These are phyloP conservation scores for Boletellus emodensis DNA, from an alignment of 768 basidiomycete genomes.

Conservation along the genomic window DNA sequence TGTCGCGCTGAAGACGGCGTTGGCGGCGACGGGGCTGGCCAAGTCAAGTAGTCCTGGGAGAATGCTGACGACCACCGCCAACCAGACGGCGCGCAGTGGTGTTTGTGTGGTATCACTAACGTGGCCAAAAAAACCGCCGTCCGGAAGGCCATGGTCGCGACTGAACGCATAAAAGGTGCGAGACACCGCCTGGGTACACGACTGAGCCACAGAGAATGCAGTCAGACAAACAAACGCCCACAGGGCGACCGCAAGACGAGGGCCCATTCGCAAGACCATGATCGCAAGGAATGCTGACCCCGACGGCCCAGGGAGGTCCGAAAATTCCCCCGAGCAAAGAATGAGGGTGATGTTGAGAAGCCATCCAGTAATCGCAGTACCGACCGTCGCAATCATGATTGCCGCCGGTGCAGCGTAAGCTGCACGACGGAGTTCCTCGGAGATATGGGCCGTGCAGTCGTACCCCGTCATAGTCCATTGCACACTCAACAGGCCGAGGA, in stretches of 20 bases:
- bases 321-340: conserved; percentile 52
- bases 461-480: conserved; percentile 44
- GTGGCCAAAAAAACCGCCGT: conserved; percentile 53
- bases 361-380: conserved; percentile 54
- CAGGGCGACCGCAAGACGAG: conserved; percentile 44
- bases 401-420: conserved; percentile 45
- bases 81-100: conserved; percentile 54
- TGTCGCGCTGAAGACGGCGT: conserved; percentile 54
- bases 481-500: conserved; percentile 45
- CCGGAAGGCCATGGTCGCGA: conserved; percentile 50
- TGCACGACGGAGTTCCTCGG: conserved; percentile 50
- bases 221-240: conserved; percentile 60
- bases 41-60: conserved; percentile 48
- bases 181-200: conserved; percentile 50
- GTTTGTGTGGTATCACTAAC: conserved; percentile 46
- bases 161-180: conserved; percentile 59
- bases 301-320: conserved; percentile 47
- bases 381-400: conserved; percentile 42
- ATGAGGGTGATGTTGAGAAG: conserved; percentile 61
- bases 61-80: conserved; percentile 41
- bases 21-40: conserved; percentile 48
- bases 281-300: conserved; percentile 56
- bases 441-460: conserved; percentile 24
- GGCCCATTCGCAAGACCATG: conserved; percentile 52
- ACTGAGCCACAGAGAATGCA: conserved; percentile 57